phyloP scores from a whole-genome alignment of 1,139 yeast species.

The Kazachstania sp. region DNA sequence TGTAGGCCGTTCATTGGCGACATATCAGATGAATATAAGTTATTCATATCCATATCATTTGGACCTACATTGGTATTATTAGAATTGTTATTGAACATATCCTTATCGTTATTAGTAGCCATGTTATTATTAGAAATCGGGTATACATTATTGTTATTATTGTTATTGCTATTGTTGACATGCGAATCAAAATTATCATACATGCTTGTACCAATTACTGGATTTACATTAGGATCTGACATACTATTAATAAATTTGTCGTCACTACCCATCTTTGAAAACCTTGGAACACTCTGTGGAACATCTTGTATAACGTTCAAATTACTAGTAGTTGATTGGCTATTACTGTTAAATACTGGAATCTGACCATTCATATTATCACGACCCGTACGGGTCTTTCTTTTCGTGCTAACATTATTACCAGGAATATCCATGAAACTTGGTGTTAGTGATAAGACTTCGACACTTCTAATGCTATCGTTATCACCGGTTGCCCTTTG shows the following conservation, averaged over 20 bases:
- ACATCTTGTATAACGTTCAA: not conserved
- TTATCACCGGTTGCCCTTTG: slow-evolving; percentile 4
- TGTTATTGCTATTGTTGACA: slow-evolving; percentile 4
- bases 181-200: slow-evolving; percentile 12
- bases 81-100: not conserved
- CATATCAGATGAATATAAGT: slow-evolving; percentile 4
- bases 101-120: slow-evolving; percentile 1
- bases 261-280: slow-evolving; percentile 24
- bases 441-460: slow-evolving; percentile 34
- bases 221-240: slow-evolving; percentile 10
- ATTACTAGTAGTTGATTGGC: not conserved
- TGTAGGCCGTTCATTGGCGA: slow-evolving; percentile 16
- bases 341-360: not conserved
- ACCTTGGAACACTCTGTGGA: slow-evolving; percentile 14
- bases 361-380: not conserved
- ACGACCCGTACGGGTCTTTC: slow-evolving; percentile 2
- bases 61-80: not conserved
- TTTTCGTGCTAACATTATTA: slow-evolving; percentile 1
- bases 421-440: slow-evolving; percentile 34
- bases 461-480: slow-evolving; percentile 27
- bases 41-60: slow-evolving; percentile 3
- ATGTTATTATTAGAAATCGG: slow-evolving; percentile 1
- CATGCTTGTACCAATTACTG: slow-evolving; percentile 8
- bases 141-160: slow-evolving; percentile 5
- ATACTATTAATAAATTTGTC: slow-evolving; percentile 14